These are phyloP conservation scores for Fusarium sambucinum DNA, from an alignment of 2,329 filamentous ascomycete species.

Conservation along the genomic window DNA sequence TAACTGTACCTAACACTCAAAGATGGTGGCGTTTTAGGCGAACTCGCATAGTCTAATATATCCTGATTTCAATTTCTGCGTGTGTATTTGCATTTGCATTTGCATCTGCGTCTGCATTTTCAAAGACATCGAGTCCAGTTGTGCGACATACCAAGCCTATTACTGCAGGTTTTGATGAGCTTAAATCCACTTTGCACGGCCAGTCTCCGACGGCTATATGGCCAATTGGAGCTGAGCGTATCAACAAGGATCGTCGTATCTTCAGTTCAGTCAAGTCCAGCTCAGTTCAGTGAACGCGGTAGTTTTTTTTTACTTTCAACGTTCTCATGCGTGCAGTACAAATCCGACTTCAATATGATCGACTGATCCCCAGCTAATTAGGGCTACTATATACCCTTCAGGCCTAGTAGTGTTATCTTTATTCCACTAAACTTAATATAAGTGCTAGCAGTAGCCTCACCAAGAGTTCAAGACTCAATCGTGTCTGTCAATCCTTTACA, in stretches of 20 bases:
- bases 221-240: background rate
- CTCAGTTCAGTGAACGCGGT: background rate
- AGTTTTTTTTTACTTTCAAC: background rate
- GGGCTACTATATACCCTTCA: background rate
- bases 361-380: slow-evolving; percentile 1
- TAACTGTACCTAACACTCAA: background rate
- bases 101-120: background rate
- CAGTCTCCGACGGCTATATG: background rate
- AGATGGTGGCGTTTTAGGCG: slow-evolving; percentile 3
- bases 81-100: background rate
- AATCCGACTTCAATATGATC: background rate
- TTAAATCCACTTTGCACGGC: slow-evolving; percentile 28
- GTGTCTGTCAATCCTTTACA: background rate
- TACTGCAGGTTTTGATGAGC: slow-evolving; percentile 31
- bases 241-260: background rate
- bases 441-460: background rate
- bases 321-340: background rate
- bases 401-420: background rate
- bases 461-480: background rate
- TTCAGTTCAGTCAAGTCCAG: background rate
- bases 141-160: background rate
- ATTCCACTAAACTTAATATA: background rate
- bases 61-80: slow-evolving; percentile 1
- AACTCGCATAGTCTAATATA: background rate
- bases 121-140: background rate